Evolutionary conservation across 2,329 filamentous ascomycete species (phyloP).

Genomic region (Exserohilum rostratum): DNA sequence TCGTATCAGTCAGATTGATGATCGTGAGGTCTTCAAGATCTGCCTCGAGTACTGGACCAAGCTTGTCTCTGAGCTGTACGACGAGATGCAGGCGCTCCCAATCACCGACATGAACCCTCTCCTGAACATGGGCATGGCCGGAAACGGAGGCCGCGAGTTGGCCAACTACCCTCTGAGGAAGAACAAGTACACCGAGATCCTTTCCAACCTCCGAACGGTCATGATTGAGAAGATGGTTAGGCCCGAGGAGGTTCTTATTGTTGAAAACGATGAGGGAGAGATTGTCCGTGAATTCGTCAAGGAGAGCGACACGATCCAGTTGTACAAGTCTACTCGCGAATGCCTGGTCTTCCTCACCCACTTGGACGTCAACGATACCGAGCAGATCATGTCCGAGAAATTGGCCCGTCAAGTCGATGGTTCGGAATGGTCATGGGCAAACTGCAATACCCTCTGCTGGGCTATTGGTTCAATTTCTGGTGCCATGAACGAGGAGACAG

Average conservation of each 20-base stretch:
- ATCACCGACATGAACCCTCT: conserved; percentile 92
- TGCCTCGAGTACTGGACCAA: conserved; percentile 99
- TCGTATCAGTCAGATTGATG: conserved; percentile 97
- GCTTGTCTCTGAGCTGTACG: conserved; percentile 94
- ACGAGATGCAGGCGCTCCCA: conserved; percentile 97
- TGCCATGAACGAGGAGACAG: conserved; percentile 99
- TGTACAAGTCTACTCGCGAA: conserved; percentile 98
- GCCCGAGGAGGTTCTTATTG: conserved; percentile 95
- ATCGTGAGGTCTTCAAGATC: conserved; percentile 99
- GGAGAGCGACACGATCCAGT: conserved; percentile 97
- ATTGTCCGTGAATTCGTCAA: conserved; percentile 99
- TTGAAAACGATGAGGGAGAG: conserved; percentile 99
- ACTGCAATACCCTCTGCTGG: conserved; percentile 99
- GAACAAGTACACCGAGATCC: conserved; percentile 94
- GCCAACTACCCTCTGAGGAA: conserved; percentile 93
- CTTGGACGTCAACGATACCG: conserved; percentile 94
- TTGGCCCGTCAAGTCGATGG: conserved; percentile 93
- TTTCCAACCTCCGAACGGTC: conserved; percentile 91
- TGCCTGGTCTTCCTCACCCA: conserved; percentile 97
- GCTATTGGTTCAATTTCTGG: conserved; percentile 98
- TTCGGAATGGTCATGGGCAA: conserved; percentile 97
- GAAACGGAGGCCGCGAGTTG: conserved; percentile 85
- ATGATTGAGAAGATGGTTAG: conserved; percentile 99
- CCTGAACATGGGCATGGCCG: conserved; percentile 76
- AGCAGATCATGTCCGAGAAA: conserved; percentile 99